Percentiles rank a stretch among this genome's conserved stretches.
These are phyloP conservation scores for Trichoderma gamsii DNA, from an alignment of 495 filamentous ascomycete species.

Conservation along the genomic window DNA sequence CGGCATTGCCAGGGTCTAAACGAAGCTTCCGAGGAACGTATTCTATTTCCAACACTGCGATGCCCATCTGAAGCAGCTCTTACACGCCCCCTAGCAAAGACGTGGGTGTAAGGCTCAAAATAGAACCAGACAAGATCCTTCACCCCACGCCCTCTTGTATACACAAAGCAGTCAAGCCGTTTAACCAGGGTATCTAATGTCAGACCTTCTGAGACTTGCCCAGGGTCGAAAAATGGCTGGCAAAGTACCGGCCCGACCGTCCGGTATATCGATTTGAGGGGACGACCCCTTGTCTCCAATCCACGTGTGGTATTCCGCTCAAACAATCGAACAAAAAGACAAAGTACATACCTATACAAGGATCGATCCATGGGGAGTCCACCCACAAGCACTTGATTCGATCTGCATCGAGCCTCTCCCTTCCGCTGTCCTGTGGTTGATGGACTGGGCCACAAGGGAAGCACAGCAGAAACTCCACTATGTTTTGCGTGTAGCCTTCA, in stretches of 20 bases:
- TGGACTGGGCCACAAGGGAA: neutral
- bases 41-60: neutral
- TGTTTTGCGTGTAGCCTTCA: no score
- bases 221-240: neutral
- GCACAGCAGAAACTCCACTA: no score
- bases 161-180: neutral
- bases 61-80: neutral
- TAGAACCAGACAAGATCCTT: no score
- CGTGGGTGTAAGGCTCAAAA: neutral
- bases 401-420: neutral
- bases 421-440: neutral
- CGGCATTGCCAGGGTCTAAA: no score
- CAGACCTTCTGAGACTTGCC: neutral
- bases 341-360: neutral
- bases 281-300: neutral
- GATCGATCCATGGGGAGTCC: neutral
- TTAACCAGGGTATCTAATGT: neutral
- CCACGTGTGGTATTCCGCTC: neutral
- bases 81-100: neutral
- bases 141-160: neutral
- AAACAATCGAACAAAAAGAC: neutral
- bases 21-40: no score
- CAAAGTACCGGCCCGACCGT: neutral
- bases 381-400: neutral
- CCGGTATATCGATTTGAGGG: conserved; percentile 2